A percentile compares a stretch with the other conserved stretches of the same genome.
Evolutionary conservation across 2,329 filamentous ascomycete genomes (phyloP).

Genomic region (Chaetomiaceae sp.): DNA sequence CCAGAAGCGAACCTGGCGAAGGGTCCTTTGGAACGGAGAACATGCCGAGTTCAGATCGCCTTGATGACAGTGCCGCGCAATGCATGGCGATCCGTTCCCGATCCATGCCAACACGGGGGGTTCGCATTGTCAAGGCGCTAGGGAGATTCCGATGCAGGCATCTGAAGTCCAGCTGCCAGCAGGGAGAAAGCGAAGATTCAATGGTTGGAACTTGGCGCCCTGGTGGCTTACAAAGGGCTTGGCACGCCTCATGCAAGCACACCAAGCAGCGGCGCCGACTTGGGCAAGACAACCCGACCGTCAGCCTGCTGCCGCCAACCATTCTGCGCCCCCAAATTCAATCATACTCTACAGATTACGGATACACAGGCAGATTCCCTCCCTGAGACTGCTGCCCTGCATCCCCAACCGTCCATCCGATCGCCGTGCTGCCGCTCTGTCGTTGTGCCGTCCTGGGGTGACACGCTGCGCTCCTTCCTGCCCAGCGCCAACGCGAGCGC

Average conservation of each 20-base stretch:
- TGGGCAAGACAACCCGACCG: neutral
- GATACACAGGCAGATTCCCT: neutral
- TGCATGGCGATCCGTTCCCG: neutral
- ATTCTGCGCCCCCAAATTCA: conserved; percentile 5
- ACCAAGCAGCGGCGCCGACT: neutral
- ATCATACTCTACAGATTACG: neutral
- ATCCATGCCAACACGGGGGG: neutral
- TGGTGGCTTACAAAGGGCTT: conserved; percentile 19
- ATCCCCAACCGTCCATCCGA: neutral
- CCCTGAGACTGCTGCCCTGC: neutral
- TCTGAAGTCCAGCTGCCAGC: too few species aligned
- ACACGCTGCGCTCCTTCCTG: neutral
- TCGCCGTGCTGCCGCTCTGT: conserved; percentile 3
- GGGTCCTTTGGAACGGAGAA: neutral
- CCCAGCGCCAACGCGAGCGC: conserved; percentile 7
- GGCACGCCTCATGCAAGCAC: conserved; percentile 14
- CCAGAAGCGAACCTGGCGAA: neutral
- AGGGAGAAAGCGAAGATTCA: conserved; percentile 1
- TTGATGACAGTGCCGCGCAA: neutral
- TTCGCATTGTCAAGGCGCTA: neutral
- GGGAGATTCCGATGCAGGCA: neutral
- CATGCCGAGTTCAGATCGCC: neutral
- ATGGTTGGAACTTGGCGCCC: neutral
- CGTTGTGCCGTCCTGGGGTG: conserved; percentile 1
- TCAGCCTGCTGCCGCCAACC: conserved; percentile 1